Conservation (phyloP, 352 stramenopile species). For the Chrysophaeum taylorii region DNA sequence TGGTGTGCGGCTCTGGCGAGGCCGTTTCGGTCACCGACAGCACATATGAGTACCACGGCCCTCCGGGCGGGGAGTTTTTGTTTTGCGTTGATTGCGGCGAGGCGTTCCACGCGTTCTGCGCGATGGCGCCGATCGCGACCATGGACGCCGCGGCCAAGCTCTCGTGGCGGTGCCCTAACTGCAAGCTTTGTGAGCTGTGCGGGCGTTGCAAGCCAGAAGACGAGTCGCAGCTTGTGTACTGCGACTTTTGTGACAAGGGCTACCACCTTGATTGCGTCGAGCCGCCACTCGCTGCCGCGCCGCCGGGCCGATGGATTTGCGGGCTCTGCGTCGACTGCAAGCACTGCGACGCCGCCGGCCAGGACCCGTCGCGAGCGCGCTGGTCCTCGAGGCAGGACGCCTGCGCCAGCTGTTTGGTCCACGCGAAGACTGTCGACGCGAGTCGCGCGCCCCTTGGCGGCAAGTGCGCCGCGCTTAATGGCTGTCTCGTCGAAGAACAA, state of each 20-base stretch:
- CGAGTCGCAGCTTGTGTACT: conserved; percentile 50
- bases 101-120: conserved; percentile 82
- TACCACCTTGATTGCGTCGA: conserved; percentile 49
- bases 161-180: conserved; percentile 84
- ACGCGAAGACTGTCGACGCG: not conserved
- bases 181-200: conserved; percentile 86
- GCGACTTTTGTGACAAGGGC: conserved; percentile 55
- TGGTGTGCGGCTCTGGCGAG: conserved; percentile 70
- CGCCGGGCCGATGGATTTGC: conserved; percentile 40
- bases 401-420: not conserved
- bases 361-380: too few relatives aligned
- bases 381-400: not conserved
- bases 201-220: conserved; percentile 52
- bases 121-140: conserved; percentile 40
- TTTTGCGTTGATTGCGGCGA: conserved; percentile 93
- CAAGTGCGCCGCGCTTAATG: not conserved
- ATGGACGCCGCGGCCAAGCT: conserved; percentile 52
- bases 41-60: not conserved
- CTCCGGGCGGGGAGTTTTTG: conserved; percentile 44
- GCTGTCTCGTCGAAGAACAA: not conserved
- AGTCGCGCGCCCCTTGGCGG: not conserved
- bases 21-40: conserved; percentile 15
- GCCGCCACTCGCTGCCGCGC: conserved; percentile 36
- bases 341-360: conserved; percentile 26
- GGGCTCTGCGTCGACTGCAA: conserved; percentile 44